Base-by-base conservation (phyloP, 2,329 filamentous ascomycete species). In the Epichloe uncinata region DNA sequence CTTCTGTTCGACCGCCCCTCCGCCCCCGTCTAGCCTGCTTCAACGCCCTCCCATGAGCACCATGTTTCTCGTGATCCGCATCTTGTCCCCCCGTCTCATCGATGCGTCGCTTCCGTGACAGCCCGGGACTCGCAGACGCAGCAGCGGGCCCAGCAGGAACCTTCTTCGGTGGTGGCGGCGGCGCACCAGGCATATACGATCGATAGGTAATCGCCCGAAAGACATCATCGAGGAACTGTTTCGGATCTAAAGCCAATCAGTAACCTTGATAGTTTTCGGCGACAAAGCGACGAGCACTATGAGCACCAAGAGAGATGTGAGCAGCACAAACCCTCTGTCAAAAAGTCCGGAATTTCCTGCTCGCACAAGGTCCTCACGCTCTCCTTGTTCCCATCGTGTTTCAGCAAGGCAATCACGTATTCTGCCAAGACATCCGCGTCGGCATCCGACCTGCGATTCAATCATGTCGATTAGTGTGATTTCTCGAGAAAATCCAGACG, bases 401-500 rank as follows among this genome's bases (percentile, higher is more conserved):
- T 78, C 43, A 91, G 69, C 18, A 93, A 75, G 6, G 85, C 86
- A 53, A 90, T 73, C n/a, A 91, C 83, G 62, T 90, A 93, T 58
- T 93, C 87, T 44, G 85, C 86, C 3, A 93, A 79, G 5, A 91
- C 85, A 60, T 89, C 86, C 34, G 82, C 78, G 62, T 93, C 87
- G 47, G 85, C 85, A 60, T 90, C 85, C 30, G 84, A 87, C 48
- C 85, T 87, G 54, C 30, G 45, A 52, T 45, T 26, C 36, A 38
- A 30, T 30, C 9, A 30, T 30, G 30, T 11, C 30, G 30, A 30
- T 30, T 30, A 30, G 8, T 35, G 16, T 9, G 7, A 16, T 16
- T 40, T 48, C 18, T 42, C n/a, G 12, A 33, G 38, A 35, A 22
- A 13, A 11, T n/a, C 18, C 6, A 30, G 26, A 15, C 7, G 9